Evolutionary conservation across 768 basidiomycete species (phyloP).

Genomic region (Suillus subluteus): DNA sequence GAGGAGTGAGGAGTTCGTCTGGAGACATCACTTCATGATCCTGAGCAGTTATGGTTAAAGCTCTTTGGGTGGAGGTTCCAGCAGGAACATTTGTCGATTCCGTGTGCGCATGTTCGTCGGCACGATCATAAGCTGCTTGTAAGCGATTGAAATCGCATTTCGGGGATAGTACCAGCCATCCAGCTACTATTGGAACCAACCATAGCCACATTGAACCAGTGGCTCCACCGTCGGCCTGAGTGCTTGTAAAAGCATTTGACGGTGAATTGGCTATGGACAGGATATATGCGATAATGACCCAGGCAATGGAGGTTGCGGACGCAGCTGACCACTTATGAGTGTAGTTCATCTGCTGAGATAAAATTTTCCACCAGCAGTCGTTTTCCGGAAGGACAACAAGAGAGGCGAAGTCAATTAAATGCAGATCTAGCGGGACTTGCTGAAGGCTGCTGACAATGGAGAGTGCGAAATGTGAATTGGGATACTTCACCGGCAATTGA

Average conservation of each 20-base stretch:
- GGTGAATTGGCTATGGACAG: constrained; percentile 40
- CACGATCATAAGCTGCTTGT: constrained; percentile 27
- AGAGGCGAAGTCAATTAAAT: constrained; percentile 33
- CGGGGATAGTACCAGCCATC: constrained; percentile 39
- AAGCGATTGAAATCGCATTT: constrained; percentile 35
- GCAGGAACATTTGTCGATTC: not conserved
- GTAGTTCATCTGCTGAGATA: constrained; percentile 34
- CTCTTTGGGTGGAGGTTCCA: not conserved
- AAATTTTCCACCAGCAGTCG: constrained; percentile 39
- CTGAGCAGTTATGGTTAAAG: not conserved
- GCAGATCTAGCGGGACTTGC: constrained; percentile 37
- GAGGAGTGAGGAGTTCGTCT: constrained; percentile 6
- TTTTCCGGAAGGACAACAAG: constrained; percentile 41
- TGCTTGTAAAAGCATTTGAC: not conserved
- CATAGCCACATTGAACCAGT: constrained; percentile 31
- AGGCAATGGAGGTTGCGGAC: constrained; percentile 36
- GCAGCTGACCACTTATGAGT: constrained; percentile 37
- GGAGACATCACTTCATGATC: not conserved
- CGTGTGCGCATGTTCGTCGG: constrained; percentile 23
- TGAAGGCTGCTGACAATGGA: constrained; percentile 40
- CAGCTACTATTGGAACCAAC: constrained; percentile 24
- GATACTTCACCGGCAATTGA: constrained; percentile 19
- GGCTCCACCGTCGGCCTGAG: not conserved
- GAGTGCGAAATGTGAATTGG: constrained; percentile 23
- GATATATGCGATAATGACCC: constrained; percentile 33